These are phyloP conservation scores for Lactarius pseudohatsudake DNA, from an alignment of 768 basidiomycete species.

Conservation along the genomic window DNA sequence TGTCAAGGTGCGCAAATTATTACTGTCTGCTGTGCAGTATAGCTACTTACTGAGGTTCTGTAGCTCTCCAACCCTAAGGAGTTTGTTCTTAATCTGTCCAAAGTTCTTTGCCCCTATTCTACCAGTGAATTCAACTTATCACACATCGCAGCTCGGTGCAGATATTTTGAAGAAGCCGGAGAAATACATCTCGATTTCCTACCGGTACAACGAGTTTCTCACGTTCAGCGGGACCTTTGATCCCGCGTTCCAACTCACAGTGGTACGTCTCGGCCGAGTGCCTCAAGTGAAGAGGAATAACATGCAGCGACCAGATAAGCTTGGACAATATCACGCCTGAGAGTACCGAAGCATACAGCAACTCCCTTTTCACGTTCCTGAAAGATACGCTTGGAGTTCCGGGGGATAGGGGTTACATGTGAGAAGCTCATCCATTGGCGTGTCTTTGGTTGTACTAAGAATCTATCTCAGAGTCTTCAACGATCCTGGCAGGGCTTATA, in stretches of 20 bases:
- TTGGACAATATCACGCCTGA: slow-evolving; percentile 54
- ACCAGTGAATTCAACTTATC: neutral
- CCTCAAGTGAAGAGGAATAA: neutral
- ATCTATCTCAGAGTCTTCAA: slow-evolving; percentile 41
- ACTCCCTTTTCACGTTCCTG: slow-evolving; percentile 54
- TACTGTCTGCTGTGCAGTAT: neutral
- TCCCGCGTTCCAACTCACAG: slow-evolving; percentile 57
- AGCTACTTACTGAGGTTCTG: neutral
- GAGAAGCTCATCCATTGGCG: slow-evolving; percentile 21
- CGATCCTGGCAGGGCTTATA: slow-evolving; percentile 51
- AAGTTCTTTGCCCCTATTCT: neutral
- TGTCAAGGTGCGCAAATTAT: slow-evolving; percentile 18
- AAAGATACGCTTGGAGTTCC: slow-evolving; percentile 50
- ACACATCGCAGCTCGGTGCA: slow-evolving; percentile 47
- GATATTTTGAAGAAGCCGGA: slow-evolving; percentile 56
- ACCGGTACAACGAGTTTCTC: slow-evolving; percentile 58
- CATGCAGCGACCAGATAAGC: slow-evolving; percentile 43
- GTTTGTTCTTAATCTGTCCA: slow-evolving; percentile 23
- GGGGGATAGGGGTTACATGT: slow-evolving; percentile 63
- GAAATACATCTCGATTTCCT: slow-evolving; percentile 50
- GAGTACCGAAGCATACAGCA: slow-evolving; percentile 53
- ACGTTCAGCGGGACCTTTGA: slow-evolving; percentile 63
- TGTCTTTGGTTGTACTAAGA: neutral
- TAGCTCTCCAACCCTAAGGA: slow-evolving; percentile 14
- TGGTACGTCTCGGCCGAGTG: slow-evolving; percentile 45